Percentiles rank a stretch among this genome's conserved stretches.
phyloP scores from a whole-genome alignment of 495 filamentous ascomycete species.

The Penicillium verhagenii region DNA sequence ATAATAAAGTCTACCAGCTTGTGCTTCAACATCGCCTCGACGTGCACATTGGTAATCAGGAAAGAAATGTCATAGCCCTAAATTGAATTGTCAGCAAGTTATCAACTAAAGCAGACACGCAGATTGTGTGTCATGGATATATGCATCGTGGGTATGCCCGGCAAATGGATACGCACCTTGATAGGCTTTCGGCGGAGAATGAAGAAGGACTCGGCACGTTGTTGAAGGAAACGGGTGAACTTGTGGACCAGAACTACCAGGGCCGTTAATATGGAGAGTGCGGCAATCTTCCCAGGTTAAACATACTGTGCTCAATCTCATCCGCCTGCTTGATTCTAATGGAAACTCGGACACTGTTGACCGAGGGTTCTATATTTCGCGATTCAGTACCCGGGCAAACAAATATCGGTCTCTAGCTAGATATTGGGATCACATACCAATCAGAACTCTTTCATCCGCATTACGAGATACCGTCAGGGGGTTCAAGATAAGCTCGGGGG shows the following conservation, averaged over 20 bases:
- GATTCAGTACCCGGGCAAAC: not conserved
- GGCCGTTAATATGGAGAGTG: not conserved
- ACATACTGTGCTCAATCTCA: constrained; percentile 86
- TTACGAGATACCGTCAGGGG: constrained; percentile 70
- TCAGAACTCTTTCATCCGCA: constrained; percentile 86
- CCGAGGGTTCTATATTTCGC: constrained; percentile 66
- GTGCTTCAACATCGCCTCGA: constrained; percentile 96
- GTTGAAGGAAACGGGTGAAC: constrained; percentile 93
- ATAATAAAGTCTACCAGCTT: constrained; percentile 99
- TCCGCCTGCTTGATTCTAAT: constrained; percentile 99
- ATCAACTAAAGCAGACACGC: not conserved
- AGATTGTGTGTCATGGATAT: not conserved
- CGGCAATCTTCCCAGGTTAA: not conserved
- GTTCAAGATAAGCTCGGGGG: constrained; percentile 92
- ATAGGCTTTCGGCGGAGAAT: constrained; percentile 93
- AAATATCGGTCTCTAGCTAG: not conserved
- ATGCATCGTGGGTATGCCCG: not conserved
- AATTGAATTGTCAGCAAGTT: constrained; percentile 13
- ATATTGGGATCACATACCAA: constrained; percentile 34
- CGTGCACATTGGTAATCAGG: constrained; percentile 97
- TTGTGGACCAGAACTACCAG: constrained; percentile 74
- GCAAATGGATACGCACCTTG: constrained; percentile 55
- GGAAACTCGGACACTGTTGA: constrained; percentile 93
- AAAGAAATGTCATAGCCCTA: constrained; percentile 99
- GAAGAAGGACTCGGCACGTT: constrained; percentile 96